A percentile compares a stretch with the other conserved stretches of the same genome.
These are phyloP conservation scores for Lichtheimia ramosa DNA, from an alignment of 371 early-diverging fungal species.

Conservation along the genomic window DNA sequence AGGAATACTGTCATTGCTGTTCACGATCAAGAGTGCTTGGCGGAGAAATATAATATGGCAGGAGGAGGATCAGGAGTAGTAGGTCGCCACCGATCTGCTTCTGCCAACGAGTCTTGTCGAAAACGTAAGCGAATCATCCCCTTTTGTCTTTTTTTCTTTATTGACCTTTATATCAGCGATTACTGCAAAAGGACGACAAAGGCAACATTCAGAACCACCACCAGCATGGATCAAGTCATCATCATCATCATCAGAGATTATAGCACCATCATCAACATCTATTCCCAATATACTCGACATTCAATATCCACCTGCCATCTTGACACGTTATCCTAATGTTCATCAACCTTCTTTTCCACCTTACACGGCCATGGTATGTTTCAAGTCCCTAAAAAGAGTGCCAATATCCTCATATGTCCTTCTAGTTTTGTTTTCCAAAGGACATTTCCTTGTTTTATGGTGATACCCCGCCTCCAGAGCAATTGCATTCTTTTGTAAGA, in stretches of 20 bases:
- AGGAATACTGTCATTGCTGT: slow-evolving; percentile 54
- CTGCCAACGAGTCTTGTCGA: not conserved
- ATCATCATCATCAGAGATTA: not conserved
- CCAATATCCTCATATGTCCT: no score
- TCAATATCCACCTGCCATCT: slow-evolving; percentile 38
- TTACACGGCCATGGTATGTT: slow-evolving; percentile 64
- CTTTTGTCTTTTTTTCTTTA: not conserved
- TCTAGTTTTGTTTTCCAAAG: slow-evolving; percentile 82
- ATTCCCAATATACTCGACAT: slow-evolving; percentile 41
- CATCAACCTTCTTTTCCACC: slow-evolving; percentile 56
- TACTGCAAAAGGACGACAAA: slow-evolving; percentile 1
- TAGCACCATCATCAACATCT: not conserved
- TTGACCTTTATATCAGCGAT: not conserved
- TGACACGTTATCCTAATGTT: slow-evolving; percentile 41
- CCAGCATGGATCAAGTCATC: slow-evolving; percentile 5
- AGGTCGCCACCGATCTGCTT: slow-evolving; percentile 5
- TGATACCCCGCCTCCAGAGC: slow-evolving; percentile 59
- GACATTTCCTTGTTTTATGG: slow-evolving; percentile 57
- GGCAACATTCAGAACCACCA: slow-evolving; percentile 15
- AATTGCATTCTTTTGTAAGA: slow-evolving; percentile 70
- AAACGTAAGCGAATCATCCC: not conserved
- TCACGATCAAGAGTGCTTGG: slow-evolving; percentile 52
- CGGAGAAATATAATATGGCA: slow-evolving; percentile 27
- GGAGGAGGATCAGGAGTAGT: slow-evolving; percentile 11
- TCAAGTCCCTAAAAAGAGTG: not conserved